Evolutionary conservation across 106 monocot species (phyloP).

Genomic region (Dendrobium chrysotoxum): DNA sequence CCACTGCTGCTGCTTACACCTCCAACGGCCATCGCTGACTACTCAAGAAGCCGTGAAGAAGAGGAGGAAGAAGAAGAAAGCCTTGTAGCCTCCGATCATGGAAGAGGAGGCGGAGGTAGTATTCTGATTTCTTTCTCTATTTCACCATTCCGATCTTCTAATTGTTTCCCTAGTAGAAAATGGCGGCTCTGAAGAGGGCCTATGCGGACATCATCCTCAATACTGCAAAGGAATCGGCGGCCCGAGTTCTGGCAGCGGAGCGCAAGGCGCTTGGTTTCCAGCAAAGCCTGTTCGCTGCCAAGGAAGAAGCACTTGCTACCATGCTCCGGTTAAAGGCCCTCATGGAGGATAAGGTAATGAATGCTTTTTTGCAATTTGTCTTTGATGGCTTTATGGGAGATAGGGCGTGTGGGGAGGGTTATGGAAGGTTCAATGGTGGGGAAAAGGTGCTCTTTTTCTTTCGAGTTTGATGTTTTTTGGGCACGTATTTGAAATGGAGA

Average conservation of each 20-base stretch:
- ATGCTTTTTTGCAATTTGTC: background rate
- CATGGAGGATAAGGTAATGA: slow-evolving; percentile 57
- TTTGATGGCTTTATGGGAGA: background rate
- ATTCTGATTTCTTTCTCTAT: background rate
- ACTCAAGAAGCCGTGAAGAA: background rate
- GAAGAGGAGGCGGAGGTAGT: slow-evolving; percentile 10
- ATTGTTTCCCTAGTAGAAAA: slow-evolving; percentile 22
- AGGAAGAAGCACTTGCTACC: slow-evolving; percentile 51
- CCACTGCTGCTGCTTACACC: slow-evolving; percentile 1
- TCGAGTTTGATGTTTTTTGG: background rate
- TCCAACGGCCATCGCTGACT: slow-evolving; percentile 11
- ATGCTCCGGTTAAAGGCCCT: slow-evolving; percentile 50
- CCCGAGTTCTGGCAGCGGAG: slow-evolving; percentile 47
- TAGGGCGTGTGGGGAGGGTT: background rate
- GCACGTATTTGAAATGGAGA: background rate
- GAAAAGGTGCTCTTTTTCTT: background rate
- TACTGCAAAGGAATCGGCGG: slow-evolving; percentile 63
- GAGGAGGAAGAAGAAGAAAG: background rate
- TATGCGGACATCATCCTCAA: slow-evolving; percentile 69
- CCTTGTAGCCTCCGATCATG: slow-evolving; percentile 3
- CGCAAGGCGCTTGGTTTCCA: slow-evolving; percentile 28
- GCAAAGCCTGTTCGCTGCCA: slow-evolving; percentile 26
- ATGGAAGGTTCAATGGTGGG: background rate
- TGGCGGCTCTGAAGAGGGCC: slow-evolving; percentile 58
- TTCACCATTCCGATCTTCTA: slow-evolving; percentile 1